phyloP scores from a whole-genome alignment of 306 rosid species.

The Cercis canadensis region DNA sequence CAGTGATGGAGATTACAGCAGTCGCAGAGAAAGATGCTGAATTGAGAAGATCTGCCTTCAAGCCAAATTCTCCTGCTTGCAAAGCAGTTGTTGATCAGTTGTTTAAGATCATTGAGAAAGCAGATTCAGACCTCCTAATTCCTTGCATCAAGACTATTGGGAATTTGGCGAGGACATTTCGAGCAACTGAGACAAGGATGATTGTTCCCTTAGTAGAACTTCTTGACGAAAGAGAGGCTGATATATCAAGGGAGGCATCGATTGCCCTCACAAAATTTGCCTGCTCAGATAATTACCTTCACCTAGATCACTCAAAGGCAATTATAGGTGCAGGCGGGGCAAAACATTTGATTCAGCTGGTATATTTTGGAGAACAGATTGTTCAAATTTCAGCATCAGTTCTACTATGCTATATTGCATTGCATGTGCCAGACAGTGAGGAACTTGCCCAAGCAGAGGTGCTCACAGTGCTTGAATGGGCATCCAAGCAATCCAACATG shows the following conservation, averaged over 20 bases:
- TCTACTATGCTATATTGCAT: constrained; percentile 78
- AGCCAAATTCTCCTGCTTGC: constrained; percentile 94
- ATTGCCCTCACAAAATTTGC: constrained; percentile 81
- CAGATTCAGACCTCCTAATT: constrained; percentile 70
- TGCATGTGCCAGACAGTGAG: constrained; percentile 90
- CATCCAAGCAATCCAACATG: constrained; percentile 76
- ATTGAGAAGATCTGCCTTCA: constrained; percentile 84
- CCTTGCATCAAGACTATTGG: constrained; percentile 84
- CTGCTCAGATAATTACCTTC: constrained; percentile 75
- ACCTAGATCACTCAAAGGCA: constrained; percentile 81
- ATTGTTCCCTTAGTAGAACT: constrained; percentile 81
- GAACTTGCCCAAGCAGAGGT: constrained; percentile 81
- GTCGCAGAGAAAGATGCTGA: constrained; percentile 90
- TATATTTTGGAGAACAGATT: constrained; percentile 80
- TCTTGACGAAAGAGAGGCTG: constrained; percentile 82
- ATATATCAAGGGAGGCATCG: constrained; percentile 66
- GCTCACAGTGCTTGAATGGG: constrained; percentile 85
- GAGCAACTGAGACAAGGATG: constrained; percentile 83
- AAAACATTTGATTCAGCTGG: constrained; percentile 82
- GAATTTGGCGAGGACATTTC: constrained; percentile 83
- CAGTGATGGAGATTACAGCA: constrained; percentile 86
- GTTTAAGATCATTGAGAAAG: constrained; percentile 67
- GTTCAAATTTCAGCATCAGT: constrained; percentile 69
- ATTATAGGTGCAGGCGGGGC: constrained; percentile 81
- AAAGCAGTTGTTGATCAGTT: constrained; percentile 90